Evolutionary conservation across 768 basidiomycete genomes (phyloP), one percentile per base, ranked within the genome.

Genomic region (Lyophyllum atratum): DNA sequence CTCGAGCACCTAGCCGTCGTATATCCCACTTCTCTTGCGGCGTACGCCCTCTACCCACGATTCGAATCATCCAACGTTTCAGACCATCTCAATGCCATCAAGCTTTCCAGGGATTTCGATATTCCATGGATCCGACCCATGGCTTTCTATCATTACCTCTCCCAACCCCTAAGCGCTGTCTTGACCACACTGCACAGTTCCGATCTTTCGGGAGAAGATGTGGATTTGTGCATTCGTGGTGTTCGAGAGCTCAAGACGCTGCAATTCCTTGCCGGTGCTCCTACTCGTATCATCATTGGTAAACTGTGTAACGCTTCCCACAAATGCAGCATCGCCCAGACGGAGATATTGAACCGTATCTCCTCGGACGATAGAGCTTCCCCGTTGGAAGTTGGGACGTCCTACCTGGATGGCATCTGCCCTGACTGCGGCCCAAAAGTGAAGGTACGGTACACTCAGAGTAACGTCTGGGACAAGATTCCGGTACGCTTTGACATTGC

Each of bases 101-200:
- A 39, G 10, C 21, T 55, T 14, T 52, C 58, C 7, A n/a, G 53
- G 21, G 19, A 44, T 9, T 54, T 55, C 22, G 34, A 59, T 28
- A 50, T 59, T 11, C 47, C 52, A n/a, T 59, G 53, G 58, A 54
- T 59, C 28, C 52, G 52, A 2, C 58, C 58, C 1, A 59, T 55
- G 42, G 58, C 58, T 12, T 31, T 59, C 29, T 59, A 59, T 33
- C 43, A 17, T 25, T 50, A 34, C 49, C 46, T 51, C 12, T 59
- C 52, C 4, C 29, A 37, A 26, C 58, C 58, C 1, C 22, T 55
- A 3, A 26, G 47, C 0, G 24, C 37, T 9, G 21, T 40, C 3
- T 24, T 48, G 2, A 14, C 39, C 1, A 9, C 31, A 21, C 22
- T 59, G 5, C 24, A 37, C 21, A 9, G 39, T 17, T 11, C 37